Percentiles rank a stretch among this genome's conserved stretches.
Conservation (phyloP, 1,284 basidiomycete species). For the Papiliotrema laurentii region DNA sequence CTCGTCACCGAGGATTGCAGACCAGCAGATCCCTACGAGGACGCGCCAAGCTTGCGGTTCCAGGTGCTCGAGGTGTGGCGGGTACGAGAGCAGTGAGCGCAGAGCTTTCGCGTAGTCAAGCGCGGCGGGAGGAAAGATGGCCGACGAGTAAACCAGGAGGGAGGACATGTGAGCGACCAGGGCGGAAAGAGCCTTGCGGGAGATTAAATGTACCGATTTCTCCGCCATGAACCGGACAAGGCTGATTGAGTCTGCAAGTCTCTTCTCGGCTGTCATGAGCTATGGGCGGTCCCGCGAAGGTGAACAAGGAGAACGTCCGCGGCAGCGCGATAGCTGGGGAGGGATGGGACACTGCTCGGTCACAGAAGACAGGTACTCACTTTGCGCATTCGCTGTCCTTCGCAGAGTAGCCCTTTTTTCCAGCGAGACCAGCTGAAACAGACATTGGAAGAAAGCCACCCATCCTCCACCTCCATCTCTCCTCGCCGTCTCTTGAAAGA, state of each 20-base stretch:
- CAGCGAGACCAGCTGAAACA: constrained; percentile 62
- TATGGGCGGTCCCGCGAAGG: too few relatives aligned
- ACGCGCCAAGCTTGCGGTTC: constrained; percentile 63
- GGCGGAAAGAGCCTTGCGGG: constrained; percentile 25
- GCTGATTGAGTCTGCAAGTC: constrained; percentile 27
- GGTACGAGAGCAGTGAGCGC: constrained; percentile 58
- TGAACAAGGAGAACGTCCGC: too few relatives aligned
- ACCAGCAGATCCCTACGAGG: constrained; percentile 68
- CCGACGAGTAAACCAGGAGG: constrained; percentile 57
- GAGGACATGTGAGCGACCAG: constrained; percentile 65
- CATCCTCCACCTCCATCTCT: constrained; percentile 56
- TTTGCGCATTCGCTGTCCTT: constrained; percentile 46
- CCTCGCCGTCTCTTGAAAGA: constrained; percentile 42
- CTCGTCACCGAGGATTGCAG: constrained; percentile 64
- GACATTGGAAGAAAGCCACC: constrained; percentile 66
- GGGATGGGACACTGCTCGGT: too few relatives aligned
- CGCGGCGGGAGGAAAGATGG: constrained; percentile 62
- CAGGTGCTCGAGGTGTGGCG: constrained; percentile 74
- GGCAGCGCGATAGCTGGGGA: too few relatives aligned
- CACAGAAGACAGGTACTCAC: too few relatives aligned
- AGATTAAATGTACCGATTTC: constrained; percentile 29
- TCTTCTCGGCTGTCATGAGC: constrained; percentile 19
- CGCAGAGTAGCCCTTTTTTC: constrained; percentile 57
- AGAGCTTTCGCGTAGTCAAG: constrained; percentile 78
- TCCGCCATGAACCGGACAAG: constrained; percentile 37